phyloP scores from a whole-genome alignment of 148 eudicot genomes.

The Persicaria maculosa region DNA sequence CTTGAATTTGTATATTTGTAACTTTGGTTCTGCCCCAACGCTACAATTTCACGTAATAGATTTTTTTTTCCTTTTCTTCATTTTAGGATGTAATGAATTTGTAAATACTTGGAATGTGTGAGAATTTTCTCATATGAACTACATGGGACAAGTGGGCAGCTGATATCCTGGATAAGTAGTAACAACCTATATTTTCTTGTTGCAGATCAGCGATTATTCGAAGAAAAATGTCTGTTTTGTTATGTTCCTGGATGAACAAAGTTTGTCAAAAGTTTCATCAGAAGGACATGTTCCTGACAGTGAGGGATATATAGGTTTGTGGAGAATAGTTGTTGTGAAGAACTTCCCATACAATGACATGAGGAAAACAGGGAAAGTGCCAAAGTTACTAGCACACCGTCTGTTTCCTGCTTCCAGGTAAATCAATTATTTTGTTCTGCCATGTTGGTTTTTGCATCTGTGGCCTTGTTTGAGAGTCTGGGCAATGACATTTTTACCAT shows the following conservation, averaged over 20 bases:
- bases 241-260: slow-evolving; percentile 90
- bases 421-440: slow-evolving; percentile 12
- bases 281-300: slow-evolving; percentile 81
- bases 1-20: background rate
- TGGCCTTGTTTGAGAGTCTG: background rate
- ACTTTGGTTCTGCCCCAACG: background rate
- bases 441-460: background rate
- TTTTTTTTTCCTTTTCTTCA: background rate
- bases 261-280: slow-evolving; percentile 45
- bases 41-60: background rate
- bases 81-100: background rate
- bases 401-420: slow-evolving; percentile 94
- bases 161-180: background rate
- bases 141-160: background rate
- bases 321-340: slow-evolving; percentile 73
- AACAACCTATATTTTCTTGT: slow-evolving; percentile 17
- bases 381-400: slow-evolving; percentile 91
- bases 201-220: slow-evolving; percentile 89
- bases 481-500: background rate
- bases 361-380: slow-evolving; percentile 98
- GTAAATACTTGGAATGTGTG: background rate
- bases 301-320: slow-evolving; percentile 71
- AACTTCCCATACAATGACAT: slow-evolving; percentile 81
- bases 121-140: background rate
- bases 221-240: slow-evolving; percentile 84